phyloP scores from a whole-genome alignment of 768 basidiomycete species.

The Nevesoporus exiguus region DNA sequence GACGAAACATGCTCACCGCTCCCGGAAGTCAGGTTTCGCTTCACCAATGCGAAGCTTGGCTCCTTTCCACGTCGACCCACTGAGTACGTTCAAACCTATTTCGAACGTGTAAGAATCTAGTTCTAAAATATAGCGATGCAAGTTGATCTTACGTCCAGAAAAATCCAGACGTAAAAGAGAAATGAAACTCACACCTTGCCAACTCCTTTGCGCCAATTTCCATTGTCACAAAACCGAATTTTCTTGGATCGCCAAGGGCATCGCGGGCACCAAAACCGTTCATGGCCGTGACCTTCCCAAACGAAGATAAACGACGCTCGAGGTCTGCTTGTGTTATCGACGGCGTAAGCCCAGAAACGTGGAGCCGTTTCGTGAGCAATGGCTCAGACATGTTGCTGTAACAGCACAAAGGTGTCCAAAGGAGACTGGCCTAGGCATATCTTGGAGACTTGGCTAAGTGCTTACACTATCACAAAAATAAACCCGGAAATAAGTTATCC shows the following conservation, averaged over 20 bases:
- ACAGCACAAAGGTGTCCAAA: background rate
- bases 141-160: background rate
- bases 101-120: slow-evolving; percentile 1
- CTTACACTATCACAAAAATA: background rate
- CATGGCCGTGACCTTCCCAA: slow-evolving; percentile 64
- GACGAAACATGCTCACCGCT: slow-evolving; percentile 42
- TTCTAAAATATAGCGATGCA: background rate
- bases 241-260: slow-evolving; percentile 61
- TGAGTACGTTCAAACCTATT: slow-evolving; percentile 71
- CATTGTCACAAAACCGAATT: slow-evolving; percentile 72
- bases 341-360: slow-evolving; percentile 74
- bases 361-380: slow-evolving; percentile 55
- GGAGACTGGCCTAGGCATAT: slow-evolving; percentile 22
- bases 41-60: slow-evolving; percentile 78
- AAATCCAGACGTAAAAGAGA: background rate
- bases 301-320: slow-evolving; percentile 53
- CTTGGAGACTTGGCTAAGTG: slow-evolving; percentile 6
- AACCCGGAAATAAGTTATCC: background rate
- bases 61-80: slow-evolving; percentile 87
- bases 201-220: slow-evolving; percentile 44
- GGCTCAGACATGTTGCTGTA: slow-evolving; percentile 15
- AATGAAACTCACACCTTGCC: slow-evolving; percentile 53
- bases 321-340: slow-evolving; percentile 57
- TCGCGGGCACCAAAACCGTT: slow-evolving; percentile 68
- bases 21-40: slow-evolving; percentile 70